Percentiles rank a stretch among this genome's conserved stretches.
phyloP scores from a whole-genome alignment of 2,329 filamentous ascomycete species.

The Lasiodiplodia citricola region DNA sequence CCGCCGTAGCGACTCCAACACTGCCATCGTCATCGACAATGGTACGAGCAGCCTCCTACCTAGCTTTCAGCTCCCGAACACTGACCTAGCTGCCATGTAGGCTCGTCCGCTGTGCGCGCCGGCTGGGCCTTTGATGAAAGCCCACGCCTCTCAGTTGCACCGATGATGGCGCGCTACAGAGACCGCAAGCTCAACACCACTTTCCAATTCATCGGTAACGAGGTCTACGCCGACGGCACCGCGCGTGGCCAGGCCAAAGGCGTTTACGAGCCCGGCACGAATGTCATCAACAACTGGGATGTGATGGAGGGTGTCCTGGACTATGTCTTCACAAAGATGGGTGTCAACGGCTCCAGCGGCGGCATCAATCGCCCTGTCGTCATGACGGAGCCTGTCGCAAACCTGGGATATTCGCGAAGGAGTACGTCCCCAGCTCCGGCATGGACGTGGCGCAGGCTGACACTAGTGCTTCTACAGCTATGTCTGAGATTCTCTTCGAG shows the following conservation, averaged over 20 bases:
- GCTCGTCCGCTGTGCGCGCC: slow-evolving; percentile 85
- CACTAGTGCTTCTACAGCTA: slow-evolving; percentile 63
- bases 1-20: slow-evolving; percentile 64
- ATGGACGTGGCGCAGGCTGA: slow-evolving; percentile 32
- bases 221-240: slow-evolving; percentile 94
- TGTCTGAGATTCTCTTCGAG: slow-evolving; percentile 97
- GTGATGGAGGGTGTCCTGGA: slow-evolving; percentile 94
- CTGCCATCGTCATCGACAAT: slow-evolving; percentile 97
- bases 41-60: slow-evolving; percentile 58
- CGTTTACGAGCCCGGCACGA: slow-evolving; percentile 88
- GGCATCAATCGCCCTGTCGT: slow-evolving; percentile 84
- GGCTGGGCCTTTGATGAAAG: slow-evolving; percentile 91
- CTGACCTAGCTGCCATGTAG: slow-evolving; percentile 53
- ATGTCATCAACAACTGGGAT: slow-evolving; percentile 96
- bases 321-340: slow-evolving; percentile 92
- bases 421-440: slow-evolving; percentile 61
- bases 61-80: not conserved
- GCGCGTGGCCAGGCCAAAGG: slow-evolving; percentile 88
- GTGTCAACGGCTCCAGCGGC: slow-evolving; percentile 76
- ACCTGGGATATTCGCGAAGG: slow-evolving; percentile 84
- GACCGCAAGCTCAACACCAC: slow-evolving; percentile 92
- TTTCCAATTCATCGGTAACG: slow-evolving; percentile 88
- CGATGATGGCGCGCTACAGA: slow-evolving; percentile 92
- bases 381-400: slow-evolving; percentile 95
- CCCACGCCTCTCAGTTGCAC: slow-evolving; percentile 81